Conservation (phyloP, 2,329 filamentous ascomycete species). For the Cladosporium cucumerinum region DNA sequence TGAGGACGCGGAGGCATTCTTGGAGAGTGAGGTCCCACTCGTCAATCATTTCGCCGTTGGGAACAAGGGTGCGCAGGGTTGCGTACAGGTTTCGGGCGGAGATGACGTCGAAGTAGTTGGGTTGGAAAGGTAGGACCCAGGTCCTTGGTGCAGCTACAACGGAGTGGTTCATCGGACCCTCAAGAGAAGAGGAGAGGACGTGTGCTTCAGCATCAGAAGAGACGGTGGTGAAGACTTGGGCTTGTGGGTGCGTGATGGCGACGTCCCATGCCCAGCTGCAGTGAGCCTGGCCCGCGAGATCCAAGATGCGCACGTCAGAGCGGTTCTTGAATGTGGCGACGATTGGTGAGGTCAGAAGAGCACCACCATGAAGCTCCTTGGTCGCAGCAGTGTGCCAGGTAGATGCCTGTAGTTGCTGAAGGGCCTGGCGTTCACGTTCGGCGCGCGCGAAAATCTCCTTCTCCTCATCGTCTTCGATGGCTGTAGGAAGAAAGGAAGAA, state of each 20-base stretch:
- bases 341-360: slow-evolving; percentile 56
- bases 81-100: slow-evolving; percentile 84
- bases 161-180: slow-evolving; percentile 82
- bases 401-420: slow-evolving; percentile 62
- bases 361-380: slow-evolving; percentile 58
- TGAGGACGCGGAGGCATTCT: slow-evolving; percentile 87
- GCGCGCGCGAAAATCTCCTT: slow-evolving; percentile 33
- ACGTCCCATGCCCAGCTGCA: slow-evolving; percentile 97
- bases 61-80: slow-evolving; percentile 67
- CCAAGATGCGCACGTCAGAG: slow-evolving; percentile 65
- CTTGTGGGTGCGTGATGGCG: slow-evolving; percentile 77
- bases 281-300: slow-evolving; percentile 78
- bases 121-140: slow-evolving; percentile 78
- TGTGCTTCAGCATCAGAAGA: slow-evolving; percentile 36
- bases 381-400: slow-evolving; percentile 63
- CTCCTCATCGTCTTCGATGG: slow-evolving; percentile 37
- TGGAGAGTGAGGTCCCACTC: slow-evolving; percentile 83
- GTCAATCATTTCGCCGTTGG: slow-evolving; percentile 54
- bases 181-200: slow-evolving; percentile 65
- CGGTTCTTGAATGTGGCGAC: slow-evolving; percentile 35
- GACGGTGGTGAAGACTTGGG: slow-evolving; percentile 78
- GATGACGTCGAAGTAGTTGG: slow-evolving; percentile 85
- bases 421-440: slow-evolving; percentile 78
- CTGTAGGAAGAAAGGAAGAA: slow-evolving; percentile 41
- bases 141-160: slow-evolving; percentile 74